phyloP scores from a whole-genome alignment of 2,329 filamentous ascomycete species.

The Alternaria panax region DNA sequence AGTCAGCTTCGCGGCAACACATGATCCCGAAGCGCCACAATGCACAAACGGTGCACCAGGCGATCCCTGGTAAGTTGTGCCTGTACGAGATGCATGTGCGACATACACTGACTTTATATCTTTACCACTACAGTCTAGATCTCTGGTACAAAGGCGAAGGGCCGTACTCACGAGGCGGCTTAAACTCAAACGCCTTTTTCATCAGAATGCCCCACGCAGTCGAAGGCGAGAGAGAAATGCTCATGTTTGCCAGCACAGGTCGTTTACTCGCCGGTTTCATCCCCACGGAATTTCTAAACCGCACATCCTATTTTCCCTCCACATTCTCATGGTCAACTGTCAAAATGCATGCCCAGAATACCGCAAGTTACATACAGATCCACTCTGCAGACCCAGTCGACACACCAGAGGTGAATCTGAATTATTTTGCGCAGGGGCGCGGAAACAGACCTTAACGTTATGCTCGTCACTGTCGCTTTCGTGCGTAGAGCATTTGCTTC shows the following conservation, averaged over 20 bases:
- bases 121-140: slow-evolving; percentile 19
- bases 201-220: slow-evolving; percentile 51
- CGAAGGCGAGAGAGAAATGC: slow-evolving; percentile 59
- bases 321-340: slow-evolving; percentile 58
- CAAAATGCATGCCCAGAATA: slow-evolving; percentile 68
- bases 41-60: slow-evolving; percentile 30
- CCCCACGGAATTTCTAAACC: slow-evolving; percentile 56
- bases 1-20: slow-evolving; percentile 3
- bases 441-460: slow-evolving; percentile 59
- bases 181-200: slow-evolving; percentile 60
- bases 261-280: slow-evolving; percentile 60
- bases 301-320: slow-evolving; percentile 24
- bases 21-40: slow-evolving; percentile 12
- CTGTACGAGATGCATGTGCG: background rate
- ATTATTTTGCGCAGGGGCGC: slow-evolving; percentile 55
- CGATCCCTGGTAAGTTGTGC: slow-evolving; percentile 12
- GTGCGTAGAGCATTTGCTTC: slow-evolving; percentile 63
- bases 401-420: slow-evolving; percentile 61
- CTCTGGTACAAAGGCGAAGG: slow-evolving; percentile 27
- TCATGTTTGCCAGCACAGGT: slow-evolving; percentile 58
- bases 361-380: slow-evolving; percentile 65
- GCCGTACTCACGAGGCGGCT: slow-evolving; percentile 51
- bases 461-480: slow-evolving; percentile 63
- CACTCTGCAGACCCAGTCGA: slow-evolving; percentile 67
- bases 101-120: background rate